Evolutionary conservation across 768 basidiomycete species (phyloP), one percentile per base, ranked within the genome.

Genomic region (Tulasnella sp.): DNA sequence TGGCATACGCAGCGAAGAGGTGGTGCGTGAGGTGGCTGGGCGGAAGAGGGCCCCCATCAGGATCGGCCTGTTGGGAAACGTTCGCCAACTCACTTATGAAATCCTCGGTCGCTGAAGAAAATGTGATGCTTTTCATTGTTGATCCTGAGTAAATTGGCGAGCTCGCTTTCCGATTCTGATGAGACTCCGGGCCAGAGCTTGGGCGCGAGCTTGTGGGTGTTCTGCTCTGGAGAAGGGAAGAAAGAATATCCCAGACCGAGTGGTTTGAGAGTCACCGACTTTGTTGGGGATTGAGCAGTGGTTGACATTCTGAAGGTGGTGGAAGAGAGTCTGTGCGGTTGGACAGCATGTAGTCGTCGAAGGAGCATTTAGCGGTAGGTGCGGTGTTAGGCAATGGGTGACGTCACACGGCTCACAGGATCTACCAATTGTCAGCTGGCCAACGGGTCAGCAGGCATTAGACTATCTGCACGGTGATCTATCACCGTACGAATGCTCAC

Each of bases 21-120:
- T 89, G 90, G 81, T 93, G 92, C 3, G 89, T 85, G 48, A 88
- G 84, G 84, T 93, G 92, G 77, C 89, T 90, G 75, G 6, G 31
- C 58, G 21, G 7, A 79, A 3, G 12, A 27, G 27, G 31, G 58
- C n/a, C 24, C 1, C 2, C 8, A 34, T 62, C 24, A 62, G 58
- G 8, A 27, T 31, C 3, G 27, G 1, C 31, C 8, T 58, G 27
- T 16, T 3, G 27, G 12, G 10, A n/a, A 31, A 12, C 27, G n/a
- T 34, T 19, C 18, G 24, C 8, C 3, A 27, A 31, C 58, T 1
- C 12, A 62, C 58, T 62, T 62, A 27, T 62, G 58, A 16, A 27
- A 34, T 14, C 58, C 58, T 16, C 2, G 27, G 16, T 62, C 58
- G 31, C 12, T 34, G 58, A 2, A 31, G 58, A 9, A 76, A 21